Evolutionary conservation across 2,329 filamentous ascomycete species (phyloP).

Genomic region (Penicillium sp.): DNA sequence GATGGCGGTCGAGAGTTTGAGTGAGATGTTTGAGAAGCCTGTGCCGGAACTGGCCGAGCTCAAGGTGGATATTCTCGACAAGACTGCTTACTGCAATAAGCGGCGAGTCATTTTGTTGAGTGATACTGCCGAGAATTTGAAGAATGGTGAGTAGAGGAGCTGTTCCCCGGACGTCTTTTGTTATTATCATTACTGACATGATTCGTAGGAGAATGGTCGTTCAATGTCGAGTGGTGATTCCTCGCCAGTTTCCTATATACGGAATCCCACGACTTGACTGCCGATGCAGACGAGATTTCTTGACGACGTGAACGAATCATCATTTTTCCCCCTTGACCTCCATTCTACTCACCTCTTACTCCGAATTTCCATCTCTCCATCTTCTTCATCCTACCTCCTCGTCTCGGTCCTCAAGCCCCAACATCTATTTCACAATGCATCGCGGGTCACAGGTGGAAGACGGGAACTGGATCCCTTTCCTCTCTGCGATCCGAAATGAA

Average conservation of each 20-base stretch:
- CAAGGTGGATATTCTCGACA: conserved; percentile 98
- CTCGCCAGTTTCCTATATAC: conserved; percentile 5
- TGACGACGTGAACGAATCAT: conserved; percentile 29
- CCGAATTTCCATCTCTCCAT: neutral
- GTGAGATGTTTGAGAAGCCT: conserved; percentile 99
- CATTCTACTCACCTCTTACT: neutral
- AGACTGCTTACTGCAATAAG: conserved; percentile 96
- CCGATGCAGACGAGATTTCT: conserved; percentile 12
- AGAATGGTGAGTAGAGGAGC: conserved; percentile 69
- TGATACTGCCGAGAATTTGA: conserved; percentile 91
- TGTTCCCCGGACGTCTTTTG: too few species aligned
- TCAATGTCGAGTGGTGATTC: conserved; percentile 51
- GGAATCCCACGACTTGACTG: conserved; percentile 20
- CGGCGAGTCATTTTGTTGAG: conserved; percentile 86
- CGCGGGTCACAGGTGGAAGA: too few species aligned
- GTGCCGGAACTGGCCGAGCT: conserved; percentile 82
- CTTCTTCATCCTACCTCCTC: neutral
- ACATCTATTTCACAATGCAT: too few species aligned
- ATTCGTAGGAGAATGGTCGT: conserved; percentile 51
- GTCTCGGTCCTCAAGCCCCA: too few species aligned
- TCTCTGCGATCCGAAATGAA: too few species aligned
- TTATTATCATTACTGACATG: conserved; percentile 10
- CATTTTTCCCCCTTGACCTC: neutral
- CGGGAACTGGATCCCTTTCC: too few species aligned
- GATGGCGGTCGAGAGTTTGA: conserved; percentile 93